phyloP scores from a whole-genome alignment of 176 grass and related monocot genomes.

The Phoenix roebelenii region DNA sequence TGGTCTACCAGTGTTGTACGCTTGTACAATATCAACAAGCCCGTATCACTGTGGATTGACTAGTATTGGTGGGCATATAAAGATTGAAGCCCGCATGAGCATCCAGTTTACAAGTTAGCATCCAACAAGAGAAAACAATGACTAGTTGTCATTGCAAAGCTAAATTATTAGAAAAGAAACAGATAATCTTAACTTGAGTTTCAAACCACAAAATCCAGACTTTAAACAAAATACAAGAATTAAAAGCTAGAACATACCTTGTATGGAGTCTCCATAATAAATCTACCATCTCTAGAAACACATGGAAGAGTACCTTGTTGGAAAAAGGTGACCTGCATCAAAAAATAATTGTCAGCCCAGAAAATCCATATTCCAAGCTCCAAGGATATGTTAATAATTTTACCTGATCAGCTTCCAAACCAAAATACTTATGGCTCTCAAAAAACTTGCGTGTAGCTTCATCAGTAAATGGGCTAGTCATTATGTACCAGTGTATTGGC shows the following conservation, averaged over 20 bases:
- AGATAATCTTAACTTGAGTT: no score
- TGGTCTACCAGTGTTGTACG: no score
- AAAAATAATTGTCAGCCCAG: background rate
- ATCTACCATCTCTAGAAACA: slow-evolving; percentile 80
- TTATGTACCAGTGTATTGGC: slow-evolving; percentile 92
- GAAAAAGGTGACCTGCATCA: slow-evolving; percentile 74
- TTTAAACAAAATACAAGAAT: background rate
- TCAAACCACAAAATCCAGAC: no score
- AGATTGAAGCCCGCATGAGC: no score
- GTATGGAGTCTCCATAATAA: slow-evolving; percentile 97
- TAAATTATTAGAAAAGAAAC: no score
- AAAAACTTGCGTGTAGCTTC: slow-evolving; percentile 81
- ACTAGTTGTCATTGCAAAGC: no score
- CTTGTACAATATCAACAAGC: no score
- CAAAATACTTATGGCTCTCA: slow-evolving; percentile 84
- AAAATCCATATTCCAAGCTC: no score
- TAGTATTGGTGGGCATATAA: no score
- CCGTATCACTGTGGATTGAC: no score
- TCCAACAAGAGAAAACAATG: no score
- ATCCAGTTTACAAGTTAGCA: no score
- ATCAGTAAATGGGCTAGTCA: slow-evolving; percentile 95
- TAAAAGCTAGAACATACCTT: slow-evolving; percentile 32
- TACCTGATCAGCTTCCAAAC: slow-evolving; percentile 89
- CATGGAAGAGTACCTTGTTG: slow-evolving; percentile 98
- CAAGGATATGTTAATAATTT: slow-evolving; percentile 10